Conservation (phyloP, 192 early-diverging fungal genomes). For the Backusella morwellensis region DNA sequence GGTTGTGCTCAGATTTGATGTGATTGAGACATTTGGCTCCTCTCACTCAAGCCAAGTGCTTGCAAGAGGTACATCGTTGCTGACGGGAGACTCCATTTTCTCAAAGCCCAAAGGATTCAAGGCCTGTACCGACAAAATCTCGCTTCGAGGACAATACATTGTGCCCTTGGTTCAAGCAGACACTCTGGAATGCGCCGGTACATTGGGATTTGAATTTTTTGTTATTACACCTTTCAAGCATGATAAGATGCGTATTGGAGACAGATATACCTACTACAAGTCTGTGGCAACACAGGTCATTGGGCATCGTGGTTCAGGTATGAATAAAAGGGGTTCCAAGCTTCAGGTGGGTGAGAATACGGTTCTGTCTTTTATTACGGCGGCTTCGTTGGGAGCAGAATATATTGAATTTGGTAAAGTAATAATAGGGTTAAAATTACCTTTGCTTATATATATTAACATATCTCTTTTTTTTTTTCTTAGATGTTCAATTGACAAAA, state of each 20-base stretch:
- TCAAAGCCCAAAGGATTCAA: conserved; percentile 25
- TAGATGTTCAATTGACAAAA: conserved; percentile 91
- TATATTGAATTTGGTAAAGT: conserved; percentile 85
- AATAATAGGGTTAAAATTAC: too few relatives aligned
- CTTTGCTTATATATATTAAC: too few relatives aligned
- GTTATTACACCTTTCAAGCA: conserved; percentile 66
- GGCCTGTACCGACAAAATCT: conserved; percentile 33
- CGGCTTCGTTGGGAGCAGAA: conserved; percentile 73
- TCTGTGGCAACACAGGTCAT: conserved; percentile 62
- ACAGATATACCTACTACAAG: conserved; percentile 55
- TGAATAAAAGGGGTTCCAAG: conserved; percentile 63
- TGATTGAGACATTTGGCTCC: conserved; percentile 55
- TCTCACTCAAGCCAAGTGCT: conserved; percentile 39
- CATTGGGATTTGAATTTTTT: conserved; percentile 55
- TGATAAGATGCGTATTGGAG: conserved; percentile 50
- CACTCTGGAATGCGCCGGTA: conserved; percentile 52
- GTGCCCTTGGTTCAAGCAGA: conserved; percentile 54
- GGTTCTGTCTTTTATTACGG: conserved; percentile 77
- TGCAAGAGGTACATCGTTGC: conserved; percentile 54
- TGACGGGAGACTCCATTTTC: conserved; percentile 47
- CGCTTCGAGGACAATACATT: conserved; percentile 51
- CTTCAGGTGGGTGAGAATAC: conserved; percentile 94
- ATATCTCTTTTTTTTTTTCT: neutral
- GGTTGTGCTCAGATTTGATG: conserved; percentile 53
- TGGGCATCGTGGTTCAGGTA: conserved; percentile 90